Conservation (phyloP, 306 rosid species). For the Quercus engelmannii region DNA sequence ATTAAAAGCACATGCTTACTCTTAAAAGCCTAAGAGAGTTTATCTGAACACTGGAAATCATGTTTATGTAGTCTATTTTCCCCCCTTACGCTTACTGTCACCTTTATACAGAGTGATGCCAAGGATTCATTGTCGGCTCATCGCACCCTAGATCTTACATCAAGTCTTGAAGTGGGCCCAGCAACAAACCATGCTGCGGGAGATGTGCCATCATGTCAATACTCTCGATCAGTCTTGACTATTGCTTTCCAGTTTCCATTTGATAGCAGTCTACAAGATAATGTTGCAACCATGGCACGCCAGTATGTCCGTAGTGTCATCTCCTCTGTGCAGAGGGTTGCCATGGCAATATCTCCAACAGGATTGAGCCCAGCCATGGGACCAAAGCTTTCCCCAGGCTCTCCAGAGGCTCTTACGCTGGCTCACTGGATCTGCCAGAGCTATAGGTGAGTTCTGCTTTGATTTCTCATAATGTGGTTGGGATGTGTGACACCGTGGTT, state of each 20-base stretch:
- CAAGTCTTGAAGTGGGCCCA: conserved; percentile 83
- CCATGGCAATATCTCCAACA: conserved; percentile 87
- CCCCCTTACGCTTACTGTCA: neutral
- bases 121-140: conserved; percentile 55
- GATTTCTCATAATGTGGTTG: no score
- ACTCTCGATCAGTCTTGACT: conserved; percentile 77
- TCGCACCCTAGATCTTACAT: conserved; percentile 80
- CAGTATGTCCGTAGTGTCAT: conserved; percentile 87
- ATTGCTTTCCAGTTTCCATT: conserved; percentile 97
- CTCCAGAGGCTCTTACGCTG: conserved; percentile 86
- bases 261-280: conserved; percentile 73
- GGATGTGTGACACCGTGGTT: no score
- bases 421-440: conserved; percentile 95
- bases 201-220: conserved; percentile 52
- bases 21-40: neutral
- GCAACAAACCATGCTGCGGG: conserved; percentile 41
- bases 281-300: conserved; percentile 80
- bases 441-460: conserved; percentile 52
- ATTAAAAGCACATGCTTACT: neutral
- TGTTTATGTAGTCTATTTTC: neutral
- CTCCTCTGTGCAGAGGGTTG: conserved; percentile 93
- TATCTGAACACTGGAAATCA: neutral
- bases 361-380: conserved; percentile 60
- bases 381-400: conserved; percentile 69
- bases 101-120: conserved; percentile 53